phyloP scores from a whole-genome alignment of 345 rosid genomes.

The Syzygium oleosum region DNA sequence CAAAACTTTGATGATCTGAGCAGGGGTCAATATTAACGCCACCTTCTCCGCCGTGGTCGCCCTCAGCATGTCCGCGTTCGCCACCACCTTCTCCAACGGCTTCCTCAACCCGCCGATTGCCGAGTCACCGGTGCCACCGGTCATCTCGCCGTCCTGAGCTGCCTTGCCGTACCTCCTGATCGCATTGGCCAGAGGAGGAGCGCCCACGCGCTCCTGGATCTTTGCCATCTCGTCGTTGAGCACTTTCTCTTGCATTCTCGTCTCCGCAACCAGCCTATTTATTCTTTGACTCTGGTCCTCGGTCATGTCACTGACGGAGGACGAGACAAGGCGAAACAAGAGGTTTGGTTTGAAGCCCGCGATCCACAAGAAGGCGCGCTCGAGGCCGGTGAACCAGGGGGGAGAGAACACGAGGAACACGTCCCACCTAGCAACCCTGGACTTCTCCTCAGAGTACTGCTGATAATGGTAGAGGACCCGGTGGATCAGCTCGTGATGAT shows the following conservation, averaged over 20 bases:
- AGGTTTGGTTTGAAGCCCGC: conserved; percentile 36
- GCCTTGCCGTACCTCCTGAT: background rate
- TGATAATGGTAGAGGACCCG: conserved; percentile 33
- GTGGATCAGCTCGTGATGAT: conserved; percentile 17
- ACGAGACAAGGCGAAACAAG: conserved; percentile 14
- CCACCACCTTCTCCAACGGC: conserved; percentile 16
- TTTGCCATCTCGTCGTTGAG: conserved; percentile 29
- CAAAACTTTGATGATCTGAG: conserved; percentile 29
- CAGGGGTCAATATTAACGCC: conserved; percentile 28
- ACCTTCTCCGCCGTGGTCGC: conserved; percentile 11
- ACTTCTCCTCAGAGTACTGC: conserved; percentile 33
- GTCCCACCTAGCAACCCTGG: conserved; percentile 7
- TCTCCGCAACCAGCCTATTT: conserved; percentile 8
- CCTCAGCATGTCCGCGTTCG: conserved; percentile 27
- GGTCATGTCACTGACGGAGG: conserved; percentile 20
- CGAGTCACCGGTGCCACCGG: background rate
- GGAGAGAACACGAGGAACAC: conserved; percentile 27
- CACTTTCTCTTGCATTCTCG: conserved; percentile 18
- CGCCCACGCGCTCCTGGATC: conserved; percentile 35
- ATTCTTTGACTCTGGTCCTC: conserved; percentile 19
- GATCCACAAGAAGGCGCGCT: conserved; percentile 34
- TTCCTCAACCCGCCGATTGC: conserved; percentile 4
- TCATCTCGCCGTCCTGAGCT: conserved; percentile 3
- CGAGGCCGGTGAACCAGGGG: conserved; percentile 29
- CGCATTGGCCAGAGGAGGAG: conserved; percentile 8